These are phyloP conservation scores for Eremothecium sinecaudum DNA, from an alignment of 1,139 yeast genomes.

Conservation along the genomic window DNA sequence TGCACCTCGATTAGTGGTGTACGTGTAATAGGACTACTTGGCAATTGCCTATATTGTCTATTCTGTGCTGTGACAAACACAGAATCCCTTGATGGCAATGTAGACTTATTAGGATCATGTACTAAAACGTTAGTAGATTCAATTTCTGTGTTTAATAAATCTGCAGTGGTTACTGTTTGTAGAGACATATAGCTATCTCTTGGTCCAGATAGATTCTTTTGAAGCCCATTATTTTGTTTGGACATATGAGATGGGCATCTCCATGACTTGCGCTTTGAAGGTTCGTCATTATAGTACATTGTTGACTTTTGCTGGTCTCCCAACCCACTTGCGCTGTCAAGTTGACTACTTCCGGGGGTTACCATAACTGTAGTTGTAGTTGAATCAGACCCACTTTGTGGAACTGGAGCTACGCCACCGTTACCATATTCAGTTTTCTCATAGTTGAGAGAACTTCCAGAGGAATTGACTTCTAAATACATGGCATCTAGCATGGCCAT, in stretches of 20 bases:
- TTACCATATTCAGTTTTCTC: slow-evolving; percentile 1
- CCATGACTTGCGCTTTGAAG: slow-evolving; percentile 57
- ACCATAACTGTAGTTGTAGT: background rate
- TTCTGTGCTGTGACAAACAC: slow-evolving; percentile 22
- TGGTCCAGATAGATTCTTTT: slow-evolving; percentile 29
- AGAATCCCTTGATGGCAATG: slow-evolving; percentile 36
- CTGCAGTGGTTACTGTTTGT: slow-evolving; percentile 82
- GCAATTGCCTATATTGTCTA: background rate
- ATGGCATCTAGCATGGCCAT: slow-evolving; percentile 44
- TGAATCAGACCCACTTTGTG: background rate
- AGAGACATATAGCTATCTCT: slow-evolving; percentile 61
- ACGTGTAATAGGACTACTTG: background rate
- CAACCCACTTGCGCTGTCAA: background rate
- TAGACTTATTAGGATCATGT: slow-evolving; percentile 35
- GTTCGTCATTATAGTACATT: slow-evolving; percentile 26
- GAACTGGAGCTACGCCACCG: background rate
- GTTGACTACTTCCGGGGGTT: background rate
- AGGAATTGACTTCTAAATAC: slow-evolving; percentile 37
- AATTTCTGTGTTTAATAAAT: slow-evolving; percentile 67
- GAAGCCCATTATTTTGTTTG: slow-evolving; percentile 31
- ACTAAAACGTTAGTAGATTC: slow-evolving; percentile 47
- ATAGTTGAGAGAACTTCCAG: background rate
- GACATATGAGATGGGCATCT: slow-evolving; percentile 37
- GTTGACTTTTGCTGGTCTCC: slow-evolving; percentile 25
- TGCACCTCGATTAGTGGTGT: background rate